Evolutionary conservation across 352 stramenopile species (phyloP).

Genomic region (Globisporangium ultimum): DNA sequence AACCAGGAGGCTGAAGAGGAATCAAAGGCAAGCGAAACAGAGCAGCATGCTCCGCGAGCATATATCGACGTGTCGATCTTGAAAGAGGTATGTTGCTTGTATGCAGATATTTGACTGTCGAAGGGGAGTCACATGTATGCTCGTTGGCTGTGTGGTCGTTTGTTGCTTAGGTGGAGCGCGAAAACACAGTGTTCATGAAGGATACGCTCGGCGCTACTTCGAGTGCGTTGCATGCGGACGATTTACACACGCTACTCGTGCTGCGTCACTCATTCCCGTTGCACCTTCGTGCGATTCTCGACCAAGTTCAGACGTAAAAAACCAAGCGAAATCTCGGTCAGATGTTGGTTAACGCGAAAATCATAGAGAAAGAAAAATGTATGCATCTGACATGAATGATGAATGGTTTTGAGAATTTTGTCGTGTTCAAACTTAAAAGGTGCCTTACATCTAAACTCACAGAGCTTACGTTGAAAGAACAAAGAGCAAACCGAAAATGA

Average conservation of each 20-base stretch:
- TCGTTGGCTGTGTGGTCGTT: constrained; percentile 5
- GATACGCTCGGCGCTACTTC: constrained; percentile 46
- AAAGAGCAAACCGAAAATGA: constrained; percentile 3
- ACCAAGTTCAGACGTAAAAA: constrained; percentile 12
- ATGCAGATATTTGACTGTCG: background rate
- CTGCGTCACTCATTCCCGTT: constrained; percentile 47
- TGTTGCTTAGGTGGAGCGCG: constrained; percentile 52
- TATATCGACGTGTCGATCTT: constrained; percentile 43
- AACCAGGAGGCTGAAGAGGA: constrained; percentile 31
- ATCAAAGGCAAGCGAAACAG: background rate
- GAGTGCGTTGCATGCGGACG: constrained; percentile 52
- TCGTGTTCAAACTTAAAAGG: background rate
- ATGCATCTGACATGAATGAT: background rate
- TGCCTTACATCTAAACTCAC: constrained; percentile 13
- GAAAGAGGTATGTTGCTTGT: constrained; percentile 39
- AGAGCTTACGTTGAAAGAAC: constrained; percentile 4
- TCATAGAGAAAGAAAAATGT: background rate
- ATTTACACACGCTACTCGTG: constrained; percentile 61
- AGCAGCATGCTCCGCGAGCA: constrained; percentile 10
- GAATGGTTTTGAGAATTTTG: constrained; percentile 5
- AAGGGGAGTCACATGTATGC: background rate
- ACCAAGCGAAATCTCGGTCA: background rate
- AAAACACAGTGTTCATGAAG: constrained; percentile 57
- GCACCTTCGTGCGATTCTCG: constrained; percentile 33
- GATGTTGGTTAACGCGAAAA: background rate